A percentile compares a stretch with the other conserved stretches of the same genome.
Conservation (phyloP, 1,284 basidiomycete species). For the Marasmius oreades region DNA sequence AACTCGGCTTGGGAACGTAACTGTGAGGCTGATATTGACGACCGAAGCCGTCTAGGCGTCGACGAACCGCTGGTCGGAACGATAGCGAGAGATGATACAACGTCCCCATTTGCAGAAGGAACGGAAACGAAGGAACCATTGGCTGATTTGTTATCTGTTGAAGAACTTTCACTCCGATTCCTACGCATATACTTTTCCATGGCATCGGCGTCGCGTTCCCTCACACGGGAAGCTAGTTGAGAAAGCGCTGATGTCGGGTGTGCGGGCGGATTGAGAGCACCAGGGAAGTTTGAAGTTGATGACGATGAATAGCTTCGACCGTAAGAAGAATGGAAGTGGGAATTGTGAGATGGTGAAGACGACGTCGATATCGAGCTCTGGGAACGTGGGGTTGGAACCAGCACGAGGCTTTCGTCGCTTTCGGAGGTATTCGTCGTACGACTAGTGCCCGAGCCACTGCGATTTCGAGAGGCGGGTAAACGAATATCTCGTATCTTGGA, state of each 20-base stretch:
- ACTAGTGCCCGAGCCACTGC: conserved; percentile 78
- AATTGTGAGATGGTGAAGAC: conserved; percentile 51
- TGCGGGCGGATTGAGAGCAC: conserved; percentile 37
- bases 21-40: conserved; percentile 75
- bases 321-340: conserved; percentile 28
- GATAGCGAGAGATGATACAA: conserved; percentile 44
- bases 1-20: conserved; percentile 46
- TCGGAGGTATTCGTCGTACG: conserved; percentile 72
- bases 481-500: conserved; percentile 35
- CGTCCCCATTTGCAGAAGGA: conserved; percentile 49
- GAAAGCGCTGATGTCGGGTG: conserved; percentile 43
- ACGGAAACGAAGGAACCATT: conserved; percentile 49
- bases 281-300: conserved; percentile 37
- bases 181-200: conserved; percentile 79
- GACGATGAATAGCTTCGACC: conserved; percentile 44
- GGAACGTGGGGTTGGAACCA: conserved; percentile 34
- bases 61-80: conserved; percentile 50
- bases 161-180: conserved; percentile 74
- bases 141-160: conserved; percentile 65
- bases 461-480: conserved; percentile 47
- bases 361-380: conserved; percentile 50
- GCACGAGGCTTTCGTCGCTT: conserved; percentile 54
- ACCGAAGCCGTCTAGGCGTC: conserved; percentile 60
- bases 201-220: conserved; percentile 77
- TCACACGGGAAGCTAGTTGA: conserved; percentile 76